Evolutionary conservation across 2,329 filamentous ascomycete species (phyloP).

Genomic region (Aspergillus sp.): DNA sequence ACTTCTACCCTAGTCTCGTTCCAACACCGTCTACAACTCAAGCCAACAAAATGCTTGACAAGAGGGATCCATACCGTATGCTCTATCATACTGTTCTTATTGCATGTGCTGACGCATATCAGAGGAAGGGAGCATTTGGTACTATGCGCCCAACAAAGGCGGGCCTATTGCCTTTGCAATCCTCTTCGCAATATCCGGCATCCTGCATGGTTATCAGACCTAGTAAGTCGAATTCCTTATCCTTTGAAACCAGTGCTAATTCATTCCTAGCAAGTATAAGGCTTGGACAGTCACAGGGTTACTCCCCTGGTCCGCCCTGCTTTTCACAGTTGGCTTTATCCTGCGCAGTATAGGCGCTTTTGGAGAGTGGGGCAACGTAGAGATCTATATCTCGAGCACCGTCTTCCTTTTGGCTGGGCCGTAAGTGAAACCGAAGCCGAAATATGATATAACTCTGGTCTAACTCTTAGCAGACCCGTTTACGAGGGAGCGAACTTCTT

Average conservation of each 20-base stretch:
- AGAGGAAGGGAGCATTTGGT: conserved; percentile 40
- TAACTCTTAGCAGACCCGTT: conserved; percentile 31
- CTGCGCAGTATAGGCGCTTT: conserved; percentile 38
- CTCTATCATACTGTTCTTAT: not conserved
- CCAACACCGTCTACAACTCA: not conserved
- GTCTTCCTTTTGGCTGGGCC: conserved; percentile 42
- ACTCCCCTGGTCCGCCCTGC: conserved; percentile 42
- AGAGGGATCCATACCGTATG: conserved; percentile 30
- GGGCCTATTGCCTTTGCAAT: conserved; percentile 42
- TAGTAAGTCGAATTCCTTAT: conserved; percentile 22
- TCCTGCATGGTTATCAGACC: conserved; percentile 41
- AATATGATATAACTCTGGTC: not conserved
- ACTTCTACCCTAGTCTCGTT: not conserved
- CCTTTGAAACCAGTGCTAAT: conserved; percentile 2
- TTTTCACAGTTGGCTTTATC: conserved; percentile 42
- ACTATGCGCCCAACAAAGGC: conserved; percentile 44
- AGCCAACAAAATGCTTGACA: conserved; percentile 13
- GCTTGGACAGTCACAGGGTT: conserved; percentile 44
- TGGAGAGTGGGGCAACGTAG: conserved; percentile 36
- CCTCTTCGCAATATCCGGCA: conserved; percentile 40
- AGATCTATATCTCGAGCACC: conserved; percentile 39
- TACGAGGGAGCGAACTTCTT: conserved; percentile 52
- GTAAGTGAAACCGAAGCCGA: conserved; percentile 23
- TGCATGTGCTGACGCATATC: conserved; percentile 11
- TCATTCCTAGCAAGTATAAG: conserved; percentile 33